A percentile compares a stretch with the other conserved stretches of the same genome.
Conservation (phyloP, 768 basidiomycete genomes). For the Rhodotorula babjevae region DNA sequence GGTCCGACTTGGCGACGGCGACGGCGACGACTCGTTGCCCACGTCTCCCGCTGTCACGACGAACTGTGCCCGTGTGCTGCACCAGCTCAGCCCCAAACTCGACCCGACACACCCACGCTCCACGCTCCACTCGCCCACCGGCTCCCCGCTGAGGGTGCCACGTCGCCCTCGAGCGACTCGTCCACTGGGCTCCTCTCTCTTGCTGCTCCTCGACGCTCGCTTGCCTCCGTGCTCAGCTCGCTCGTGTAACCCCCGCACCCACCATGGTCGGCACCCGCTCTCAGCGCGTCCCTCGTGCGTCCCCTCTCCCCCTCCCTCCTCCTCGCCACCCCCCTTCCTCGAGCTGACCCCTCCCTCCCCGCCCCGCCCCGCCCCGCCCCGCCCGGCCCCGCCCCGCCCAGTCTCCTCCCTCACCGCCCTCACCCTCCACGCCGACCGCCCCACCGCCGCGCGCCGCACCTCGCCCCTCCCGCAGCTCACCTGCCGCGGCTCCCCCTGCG, state of each 20-base stretch:
- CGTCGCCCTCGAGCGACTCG: neutral
- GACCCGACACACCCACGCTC: neutral
- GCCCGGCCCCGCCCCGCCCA: too few species aligned
- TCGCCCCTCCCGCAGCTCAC: constrained; percentile 68
- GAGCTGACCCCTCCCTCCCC: neutral
- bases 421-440: constrained; percentile 66
- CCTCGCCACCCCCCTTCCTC: neutral
- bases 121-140: neutral
- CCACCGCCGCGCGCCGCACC: constrained; percentile 65
- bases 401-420: constrained; percentile 60
- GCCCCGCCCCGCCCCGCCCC: neutral
- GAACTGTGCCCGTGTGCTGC: too few species aligned
- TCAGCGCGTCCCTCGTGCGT: constrained; percentile 13
- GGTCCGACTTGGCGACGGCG: too few species aligned
- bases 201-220: too few species aligned
- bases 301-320: neutral
- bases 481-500: constrained; percentile 75
- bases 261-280: constrained; percentile 6
- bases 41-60: too few species aligned
- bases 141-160: neutral
- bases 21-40: too few species aligned
- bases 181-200: too few species aligned
- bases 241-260: too few species aligned
- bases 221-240: too few species aligned
- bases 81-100: neutral